Evolutionary conservation across 2,329 filamentous ascomycete species (phyloP).

Genomic region (Curvularia spicifera): DNA sequence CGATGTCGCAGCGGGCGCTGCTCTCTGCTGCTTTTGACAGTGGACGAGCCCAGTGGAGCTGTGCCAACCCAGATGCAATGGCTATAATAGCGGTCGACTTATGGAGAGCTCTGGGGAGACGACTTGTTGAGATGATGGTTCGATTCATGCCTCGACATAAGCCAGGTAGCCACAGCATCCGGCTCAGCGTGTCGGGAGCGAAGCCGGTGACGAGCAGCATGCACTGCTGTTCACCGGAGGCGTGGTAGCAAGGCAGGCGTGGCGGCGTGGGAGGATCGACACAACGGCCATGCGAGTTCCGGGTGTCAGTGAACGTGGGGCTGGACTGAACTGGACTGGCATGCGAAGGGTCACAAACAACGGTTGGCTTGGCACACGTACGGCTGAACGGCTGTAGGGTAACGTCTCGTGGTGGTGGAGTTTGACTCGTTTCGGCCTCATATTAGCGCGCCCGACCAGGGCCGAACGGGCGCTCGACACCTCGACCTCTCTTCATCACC

Average conservation of each 20-base stretch:
- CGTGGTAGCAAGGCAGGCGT: background rate
- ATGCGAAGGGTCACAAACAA: conserved; percentile 2
- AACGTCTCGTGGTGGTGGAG: no score
- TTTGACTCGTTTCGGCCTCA: background rate
- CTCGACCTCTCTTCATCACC: no score
- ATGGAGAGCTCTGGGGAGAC: background rate
- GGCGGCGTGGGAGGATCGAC: background rate
- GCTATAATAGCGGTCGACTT: background rate
- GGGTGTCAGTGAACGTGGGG: background rate
- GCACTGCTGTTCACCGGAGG: background rate
- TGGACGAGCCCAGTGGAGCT: background rate
- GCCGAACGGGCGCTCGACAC: no score
- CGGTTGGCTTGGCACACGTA: conserved; percentile 3
- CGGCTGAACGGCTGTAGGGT: background rate
- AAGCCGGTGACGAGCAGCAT: no score
- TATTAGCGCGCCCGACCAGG: background rate
- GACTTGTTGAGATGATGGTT: background rate
- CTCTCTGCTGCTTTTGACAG: no score
- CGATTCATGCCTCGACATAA: background rate
- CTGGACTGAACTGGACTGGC: background rate
- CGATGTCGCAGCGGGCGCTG: background rate
- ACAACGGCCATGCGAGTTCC: background rate
- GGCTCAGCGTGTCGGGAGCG: background rate
- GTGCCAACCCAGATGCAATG: background rate
- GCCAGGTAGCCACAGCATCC: background rate